These are phyloP conservation scores for Acmispon strigosus DNA, from an alignment of 306 rosid genomes.

Conservation along the genomic window DNA sequence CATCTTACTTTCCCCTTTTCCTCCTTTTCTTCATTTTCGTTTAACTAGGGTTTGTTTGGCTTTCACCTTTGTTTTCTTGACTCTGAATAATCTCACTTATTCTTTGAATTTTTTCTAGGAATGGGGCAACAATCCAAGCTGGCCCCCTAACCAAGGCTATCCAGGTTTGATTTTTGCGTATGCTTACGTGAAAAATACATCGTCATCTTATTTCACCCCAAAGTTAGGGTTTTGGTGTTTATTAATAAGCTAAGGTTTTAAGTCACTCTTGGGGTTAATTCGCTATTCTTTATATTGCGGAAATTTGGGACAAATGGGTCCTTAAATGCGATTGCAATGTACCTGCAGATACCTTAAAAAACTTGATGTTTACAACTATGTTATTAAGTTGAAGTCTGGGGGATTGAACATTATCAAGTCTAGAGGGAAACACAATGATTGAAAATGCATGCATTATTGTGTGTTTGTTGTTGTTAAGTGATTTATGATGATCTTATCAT, in stretches of 20 bases:
- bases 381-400: background rate
- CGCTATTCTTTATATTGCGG: no score
- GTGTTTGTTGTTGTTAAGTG: background rate
- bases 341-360: no score
- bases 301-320: no score
- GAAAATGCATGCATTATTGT: background rate
- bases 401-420: background rate
- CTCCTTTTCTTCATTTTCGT: background rate
- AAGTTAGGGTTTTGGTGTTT: background rate
- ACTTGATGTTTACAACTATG: no score
- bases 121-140: constrained; percentile 59
- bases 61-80: background rate
- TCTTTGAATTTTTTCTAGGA: constrained; percentile 39
- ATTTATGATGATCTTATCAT: background rate
- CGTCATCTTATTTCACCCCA: background rate
- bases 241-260: background rate
- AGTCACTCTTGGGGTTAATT: no score
- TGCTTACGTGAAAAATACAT: background rate
- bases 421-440: background rate
- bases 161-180: constrained; percentile 42
- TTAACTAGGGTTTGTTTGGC: constrained; percentile 21
- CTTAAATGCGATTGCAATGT: no score
- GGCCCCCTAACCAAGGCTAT: constrained; percentile 58
- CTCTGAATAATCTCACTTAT: background rate
- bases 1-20: background rate